Conservation (phyloP, 225 moss, liverwort and hornwort genomes). For the Rhytidiadelphus loreus region DNA sequence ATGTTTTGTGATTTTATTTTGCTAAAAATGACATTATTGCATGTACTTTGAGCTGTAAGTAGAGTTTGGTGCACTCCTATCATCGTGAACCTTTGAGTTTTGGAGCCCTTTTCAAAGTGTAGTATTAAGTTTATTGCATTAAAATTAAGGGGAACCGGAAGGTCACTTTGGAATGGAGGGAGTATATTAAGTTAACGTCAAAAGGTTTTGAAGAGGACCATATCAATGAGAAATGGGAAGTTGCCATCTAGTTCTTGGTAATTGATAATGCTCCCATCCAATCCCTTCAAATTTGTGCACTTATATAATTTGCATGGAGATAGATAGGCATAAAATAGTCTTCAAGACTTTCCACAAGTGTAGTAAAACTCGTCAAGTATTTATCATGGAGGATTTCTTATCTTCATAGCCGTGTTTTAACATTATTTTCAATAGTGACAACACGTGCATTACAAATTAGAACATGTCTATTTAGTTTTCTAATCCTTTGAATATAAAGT, state of each 20-base stretch:
- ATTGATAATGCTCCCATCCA: neutral
- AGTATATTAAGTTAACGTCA: no score
- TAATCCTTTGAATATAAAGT: neutral
- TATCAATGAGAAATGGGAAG: neutral
- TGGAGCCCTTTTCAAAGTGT: no score
- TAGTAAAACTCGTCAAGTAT: rapidly evolving
- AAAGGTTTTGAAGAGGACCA: no score
- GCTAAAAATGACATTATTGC: no score
- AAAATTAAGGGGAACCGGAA: no score
- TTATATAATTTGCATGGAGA: rapidly evolving
- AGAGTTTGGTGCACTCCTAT: no score
- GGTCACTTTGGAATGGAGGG: no score
- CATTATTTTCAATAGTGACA: neutral
- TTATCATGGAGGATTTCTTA: neutral
- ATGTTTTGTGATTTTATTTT: no score
- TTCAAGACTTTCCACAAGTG: neutral
- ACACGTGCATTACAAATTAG: rapidly evolving
- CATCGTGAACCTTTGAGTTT: no score
- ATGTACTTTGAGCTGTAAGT: no score
- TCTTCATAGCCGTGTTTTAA: neutral
- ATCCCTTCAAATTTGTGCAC: neutral
- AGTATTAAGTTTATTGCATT: no score
- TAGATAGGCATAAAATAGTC: neutral
- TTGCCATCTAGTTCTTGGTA: neutral
- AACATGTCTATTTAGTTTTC: neutral